Base-by-base conservation (phyloP, 2,329 filamentous ascomycete genomes). In the Colletotrichum noveboracense region DNA sequence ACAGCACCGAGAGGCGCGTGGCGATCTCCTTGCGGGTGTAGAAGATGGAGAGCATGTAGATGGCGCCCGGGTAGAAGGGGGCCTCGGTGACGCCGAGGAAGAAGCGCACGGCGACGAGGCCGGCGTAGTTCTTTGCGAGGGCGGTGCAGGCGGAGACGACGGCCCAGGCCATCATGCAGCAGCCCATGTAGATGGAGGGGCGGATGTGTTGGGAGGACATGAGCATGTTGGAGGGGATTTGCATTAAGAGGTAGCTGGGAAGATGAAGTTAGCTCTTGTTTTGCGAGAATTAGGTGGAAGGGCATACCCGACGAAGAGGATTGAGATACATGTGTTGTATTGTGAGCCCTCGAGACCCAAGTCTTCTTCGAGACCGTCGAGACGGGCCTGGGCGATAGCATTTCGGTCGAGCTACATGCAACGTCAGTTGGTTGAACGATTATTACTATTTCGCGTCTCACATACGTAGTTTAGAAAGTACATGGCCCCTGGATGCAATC, bases 361-460 rank as follows among this genome's bases (percentile, higher is more conserved):
- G 62, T 92, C 88, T 12, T 87, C 84, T 66, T 90, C 87, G 5
- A 92, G 81, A 1, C 88, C 88, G 71, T 90, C 88, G 36, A 92
- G 79, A 24, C 87, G 85, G 5, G 91, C 91, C 26, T 90, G 88
- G 4, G 90, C 90, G 78, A 92, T 91, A 60, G 91, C 89, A 71
- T 89, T 90, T 18, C 88, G 83, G 76, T 90, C 88, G n/a, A 88
- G 81, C 80, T 84, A 68, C 7, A 9, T 52, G 55, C 0, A 14
- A n/a, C 2, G 62, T 72, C n/a, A 75, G 26, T 71, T n/a, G 7
- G 7, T 4, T 18, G 12, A 10, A 5, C 2, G 2, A 3, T 1
- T 1, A 10, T 8, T 10, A 9, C 3, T 24, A 7, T 6, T 8
- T n/a, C 10, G 4, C 5, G 8, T 24, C 24, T 24, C 24, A 24